A percentile compares a stretch with the other conserved stretches of the same genome.
These are phyloP conservation scores for Beauveria brongniartii DNA, from an alignment of 2,329 filamentous ascomycete genomes.

Conservation along the genomic window DNA sequence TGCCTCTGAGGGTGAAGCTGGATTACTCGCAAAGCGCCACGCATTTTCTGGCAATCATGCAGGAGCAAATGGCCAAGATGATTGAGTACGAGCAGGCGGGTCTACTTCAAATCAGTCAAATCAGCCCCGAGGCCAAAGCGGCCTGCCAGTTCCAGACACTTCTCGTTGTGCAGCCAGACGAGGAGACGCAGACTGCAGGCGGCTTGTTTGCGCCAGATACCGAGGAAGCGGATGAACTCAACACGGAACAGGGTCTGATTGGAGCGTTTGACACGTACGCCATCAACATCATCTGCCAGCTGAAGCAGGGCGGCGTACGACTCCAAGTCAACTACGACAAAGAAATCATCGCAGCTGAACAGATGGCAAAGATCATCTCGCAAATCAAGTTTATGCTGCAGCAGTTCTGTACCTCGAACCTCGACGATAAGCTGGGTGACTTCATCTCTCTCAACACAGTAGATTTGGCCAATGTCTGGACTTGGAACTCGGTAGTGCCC, in stretches of 20 bases:
- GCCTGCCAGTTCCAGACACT: constrained; percentile 15
- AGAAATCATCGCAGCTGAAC: constrained; percentile 1
- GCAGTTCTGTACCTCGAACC: constrained; percentile 7
- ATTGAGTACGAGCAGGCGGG: constrained; percentile 22
- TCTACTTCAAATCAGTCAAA: constrained; percentile 21
- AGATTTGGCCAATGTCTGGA: constrained; percentile 8
- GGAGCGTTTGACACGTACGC: constrained; percentile 15
- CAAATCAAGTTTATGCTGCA: constrained; percentile 12
- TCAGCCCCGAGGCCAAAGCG: constrained; percentile 2
- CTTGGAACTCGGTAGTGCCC: constrained; percentile 9
- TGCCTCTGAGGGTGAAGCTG: constrained; percentile 15
- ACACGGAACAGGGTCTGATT: not conserved
- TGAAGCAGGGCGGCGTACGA: constrained; percentile 11
- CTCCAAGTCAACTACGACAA: constrained; percentile 13
- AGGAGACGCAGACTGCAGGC: not conserved
- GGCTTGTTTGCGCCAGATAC: constrained; percentile 4
- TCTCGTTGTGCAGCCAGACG: constrained; percentile 14
- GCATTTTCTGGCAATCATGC: constrained; percentile 13
- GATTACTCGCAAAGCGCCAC: constrained; percentile 5
- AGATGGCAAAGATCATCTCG: constrained; percentile 8
- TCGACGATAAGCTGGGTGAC: not conserved
- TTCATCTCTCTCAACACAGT: not conserved
- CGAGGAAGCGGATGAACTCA: not conserved
- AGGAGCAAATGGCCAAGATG: constrained; percentile 19
- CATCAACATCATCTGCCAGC: constrained; percentile 12